Base-by-base conservation (phyloP, 139 green algal genomes). In the Chlorella sp. region DNA sequence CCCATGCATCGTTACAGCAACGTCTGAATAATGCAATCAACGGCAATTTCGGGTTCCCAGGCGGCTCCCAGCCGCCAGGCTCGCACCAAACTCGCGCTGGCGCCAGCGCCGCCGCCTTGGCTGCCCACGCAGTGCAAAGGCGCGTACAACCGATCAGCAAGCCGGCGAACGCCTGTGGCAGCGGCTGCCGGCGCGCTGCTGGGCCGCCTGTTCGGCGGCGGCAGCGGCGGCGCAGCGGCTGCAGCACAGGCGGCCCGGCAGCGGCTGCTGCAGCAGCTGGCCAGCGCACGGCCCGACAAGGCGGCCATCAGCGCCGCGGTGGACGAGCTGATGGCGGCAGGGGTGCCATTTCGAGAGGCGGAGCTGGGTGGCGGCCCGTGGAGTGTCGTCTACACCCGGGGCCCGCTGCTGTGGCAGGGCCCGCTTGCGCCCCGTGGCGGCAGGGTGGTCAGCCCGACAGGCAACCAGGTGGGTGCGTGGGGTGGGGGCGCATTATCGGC, bases 331-430 rank as follows among this genome's bases (percentile, higher is more conserved):
- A 73, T 83, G 32, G 77, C 28, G 19, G 77, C 77, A 30, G 28
- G 22, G 13, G 77, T 74, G 77, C 58, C 77, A 0, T 83, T 83
- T 24, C 48, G 34, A 32, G 77, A 73, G 40, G 56, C 77, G 1
- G 40, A 83, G 19, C 77, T 83, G 14, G 77, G 77, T 19, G 60
- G 40, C 28, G 77, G 77, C 8, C 77, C 76, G 36, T 82, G 70
- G 70, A 43, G 48, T n/a, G 76, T 58, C 2, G 77, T 83, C 14
- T 83, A 44, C 60, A 83, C 77, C 20, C 56, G 77, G 0, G 77
- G 77, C 6, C 58, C 77, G 40, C 58, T 83, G 40, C 77, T 83
- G 40, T 83, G 77, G 77, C 40, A 68, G 28, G 26, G n/a, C 28
- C 73, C 54, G 54, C n/a, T 17, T 11, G 5, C 34, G 26, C 8